phyloP scores from a whole-genome alignment of 2,329 filamentous ascomycete species.

The Trichophaea hybrida region DNA sequence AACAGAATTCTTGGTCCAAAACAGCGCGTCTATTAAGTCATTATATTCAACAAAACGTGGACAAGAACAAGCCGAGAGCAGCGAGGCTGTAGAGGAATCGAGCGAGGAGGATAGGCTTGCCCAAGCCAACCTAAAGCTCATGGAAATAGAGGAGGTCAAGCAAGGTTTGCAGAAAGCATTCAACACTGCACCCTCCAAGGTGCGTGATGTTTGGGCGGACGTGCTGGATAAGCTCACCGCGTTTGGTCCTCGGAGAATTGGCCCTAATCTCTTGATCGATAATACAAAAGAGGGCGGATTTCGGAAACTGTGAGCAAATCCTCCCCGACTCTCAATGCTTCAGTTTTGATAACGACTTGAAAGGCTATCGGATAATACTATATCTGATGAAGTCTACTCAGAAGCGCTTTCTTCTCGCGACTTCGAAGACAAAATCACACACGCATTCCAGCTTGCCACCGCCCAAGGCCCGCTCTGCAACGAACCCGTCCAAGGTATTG shows the following conservation, averaged over 20 bases:
- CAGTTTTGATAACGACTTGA: slow-evolving; percentile 14
- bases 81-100: slow-evolving; percentile 32
- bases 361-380: slow-evolving; percentile 25
- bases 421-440: slow-evolving; percentile 76
- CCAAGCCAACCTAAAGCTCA: slow-evolving; percentile 40
- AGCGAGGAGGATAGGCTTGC: slow-evolving; percentile 43
- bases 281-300: slow-evolving; percentile 57
- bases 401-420: slow-evolving; percentile 38
- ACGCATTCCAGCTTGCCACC: slow-evolving; percentile 87
- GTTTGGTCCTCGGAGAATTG: slow-evolving; percentile 73
- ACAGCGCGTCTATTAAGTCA: slow-evolving; percentile 61
- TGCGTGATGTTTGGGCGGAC: slow-evolving; percentile 62
- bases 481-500: slow-evolving; percentile 85
- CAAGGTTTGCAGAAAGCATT: slow-evolving; percentile 54
- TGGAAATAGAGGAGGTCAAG: slow-evolving; percentile 65
- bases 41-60: slow-evolving; percentile 57
- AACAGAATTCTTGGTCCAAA: slow-evolving; percentile 73
- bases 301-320: slow-evolving; percentile 11
- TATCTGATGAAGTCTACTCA: slow-evolving; percentile 21
- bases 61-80: slow-evolving; percentile 31
- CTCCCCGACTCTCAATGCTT: slow-evolving; percentile 18
- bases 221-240: slow-evolving; percentile 69
- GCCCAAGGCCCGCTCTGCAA: slow-evolving; percentile 80
- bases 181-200: slow-evolving; percentile 41
- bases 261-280: slow-evolving; percentile 83